Evolutionary conservation across 2,329 filamentous ascomycete species (phyloP), one percentile per base, ranked within the genome.

Genomic region (Alternaria ventricosa): DNA sequence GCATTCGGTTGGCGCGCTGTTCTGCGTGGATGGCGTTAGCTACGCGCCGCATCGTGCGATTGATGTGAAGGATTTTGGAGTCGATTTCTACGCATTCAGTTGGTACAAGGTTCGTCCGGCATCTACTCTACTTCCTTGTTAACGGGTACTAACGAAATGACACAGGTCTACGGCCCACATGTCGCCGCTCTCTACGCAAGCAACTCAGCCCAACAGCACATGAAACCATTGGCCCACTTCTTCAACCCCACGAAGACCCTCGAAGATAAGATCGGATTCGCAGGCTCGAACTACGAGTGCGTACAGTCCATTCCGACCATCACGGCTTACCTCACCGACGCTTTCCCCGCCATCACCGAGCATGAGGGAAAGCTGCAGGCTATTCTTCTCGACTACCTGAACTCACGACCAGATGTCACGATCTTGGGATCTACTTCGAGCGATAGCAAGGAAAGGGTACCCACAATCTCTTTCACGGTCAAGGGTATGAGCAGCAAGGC

Each of bases 61-160:
- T 11, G 89, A 95, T 75, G 89, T 94, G 5, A 84, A 87, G 66
- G 87, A 81, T 0, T 82, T 93, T 0, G 91, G 86, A 1, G 89
- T 91, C 0, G 92, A 95, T 74, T 89, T 94, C 69, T 95, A 94
- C 77, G 73, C 85, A n/a, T 93, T 94, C 74, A 89, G 86, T 0
- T 94, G 91, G 92, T 94, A 94, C 80, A 95, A 95, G 77, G 82
- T 83, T 20, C 6, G 10, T 15, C 6, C 6, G 20, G 18, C 8
- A 47, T 44, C 3, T 15, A 2, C 22, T 20, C 15, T 27, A 11
- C 2, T 9, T 6, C 2, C 11, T 7, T 27, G 6, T 18, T 9
- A n/a, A 1, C 5, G 6, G 5, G 10, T 28, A 18, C 22, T 57
- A 0, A 57, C 25, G 4, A 33, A 15, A 30, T n/a, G 3, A 18